Evolutionary conservation across 1,284 basidiomycete species (phyloP).

Genomic region (Volvariella volvacea): DNA sequence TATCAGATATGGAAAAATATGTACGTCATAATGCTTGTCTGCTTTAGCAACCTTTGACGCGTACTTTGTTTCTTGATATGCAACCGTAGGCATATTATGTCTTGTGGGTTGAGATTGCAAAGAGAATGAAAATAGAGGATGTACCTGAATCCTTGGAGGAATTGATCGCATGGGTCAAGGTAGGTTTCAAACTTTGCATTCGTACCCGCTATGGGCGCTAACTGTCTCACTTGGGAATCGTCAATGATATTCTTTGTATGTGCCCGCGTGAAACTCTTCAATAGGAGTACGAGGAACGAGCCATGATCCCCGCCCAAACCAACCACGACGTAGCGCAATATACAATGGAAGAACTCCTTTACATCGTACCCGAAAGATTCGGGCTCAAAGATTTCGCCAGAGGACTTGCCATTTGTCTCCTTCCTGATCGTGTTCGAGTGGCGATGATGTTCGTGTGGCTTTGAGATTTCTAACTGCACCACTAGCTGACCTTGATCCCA

Average conservation of each 20-base stretch:
- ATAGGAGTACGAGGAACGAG: conserved; percentile 31
- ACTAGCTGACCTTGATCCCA: not conserved
- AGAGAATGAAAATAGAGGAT: conserved; percentile 33
- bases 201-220: too few species aligned
- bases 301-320: conserved; percentile 32
- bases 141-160: conserved; percentile 32
- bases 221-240: not conserved
- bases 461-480: not conserved
- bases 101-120: conserved; percentile 35
- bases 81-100: conserved; percentile 28
- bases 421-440: conserved; percentile 31
- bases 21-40: conserved; percentile 15
- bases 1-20: conserved; percentile 27
- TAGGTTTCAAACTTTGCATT: conserved; percentile 10
- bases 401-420: conserved; percentile 22
- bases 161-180: conserved; percentile 27
- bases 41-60: not conserved
- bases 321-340: conserved; percentile 29
- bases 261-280: not conserved
- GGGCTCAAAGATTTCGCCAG: conserved; percentile 27
- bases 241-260: not conserved
- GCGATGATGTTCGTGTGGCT: conserved; percentile 35
- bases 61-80: not conserved
- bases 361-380: conserved; percentile 26
- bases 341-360: conserved; percentile 32